Evolutionary conservation across 257 asterid genomes (phyloP).

Genomic region (Paraleonurus japonicus): DNA sequence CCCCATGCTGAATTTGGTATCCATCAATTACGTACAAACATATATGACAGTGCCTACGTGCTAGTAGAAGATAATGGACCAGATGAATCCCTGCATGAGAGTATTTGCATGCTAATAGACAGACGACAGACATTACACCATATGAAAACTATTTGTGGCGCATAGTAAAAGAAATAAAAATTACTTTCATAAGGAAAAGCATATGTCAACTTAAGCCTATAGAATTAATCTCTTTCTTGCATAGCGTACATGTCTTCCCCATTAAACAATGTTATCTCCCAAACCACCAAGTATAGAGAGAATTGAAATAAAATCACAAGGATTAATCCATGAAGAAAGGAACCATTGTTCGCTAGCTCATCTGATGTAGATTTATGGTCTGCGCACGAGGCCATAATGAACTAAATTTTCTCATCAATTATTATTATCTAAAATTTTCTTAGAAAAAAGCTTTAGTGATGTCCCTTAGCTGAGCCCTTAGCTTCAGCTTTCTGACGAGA

Average conservation of each 20-base stretch:
- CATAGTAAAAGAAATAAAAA: not conserved
- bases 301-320: slow-evolving; percentile 14
- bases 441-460: slow-evolving; percentile 40
- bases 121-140: not conserved
- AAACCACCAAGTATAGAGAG: not conserved
- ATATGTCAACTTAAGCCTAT: not conserved
- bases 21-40: no score
- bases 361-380: slow-evolving; percentile 35
- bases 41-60: not conserved
- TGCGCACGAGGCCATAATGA: slow-evolving; percentile 35
- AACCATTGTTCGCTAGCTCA: slow-evolving; percentile 22
- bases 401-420: slow-evolving; percentile 34
- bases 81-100: not conserved
- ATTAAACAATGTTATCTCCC: not conserved
- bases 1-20: no score
- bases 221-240: not conserved
- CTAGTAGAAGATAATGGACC: not conserved
- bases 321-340: slow-evolving; percentile 20
- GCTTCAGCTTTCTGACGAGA: slow-evolving; percentile 74
- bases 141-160: not conserved
- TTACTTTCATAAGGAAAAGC: not conserved
- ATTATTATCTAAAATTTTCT: slow-evolving; percentile 28
- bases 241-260: no score
- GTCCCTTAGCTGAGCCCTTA: slow-evolving; percentile 58
- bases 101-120: not conserved